Percentiles rank a stretch among this genome's conserved stretches.
phyloP scores from a whole-genome alignment of 2,329 filamentous ascomycete genomes.

The Epichloe sibirici region DNA sequence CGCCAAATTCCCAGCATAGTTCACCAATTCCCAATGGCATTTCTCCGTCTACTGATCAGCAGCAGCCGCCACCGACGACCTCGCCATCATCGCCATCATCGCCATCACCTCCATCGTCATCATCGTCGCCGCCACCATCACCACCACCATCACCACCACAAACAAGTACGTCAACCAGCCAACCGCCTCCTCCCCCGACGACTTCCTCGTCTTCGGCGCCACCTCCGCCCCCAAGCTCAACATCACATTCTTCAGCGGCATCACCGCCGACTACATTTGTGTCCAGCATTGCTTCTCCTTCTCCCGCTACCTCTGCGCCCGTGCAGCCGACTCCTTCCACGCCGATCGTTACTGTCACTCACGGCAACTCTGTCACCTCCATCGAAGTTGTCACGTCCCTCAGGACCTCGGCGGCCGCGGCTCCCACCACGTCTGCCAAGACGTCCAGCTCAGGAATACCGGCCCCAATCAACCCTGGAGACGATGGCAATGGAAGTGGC shows the following conservation, averaged over 20 bases:
- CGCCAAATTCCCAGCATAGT: not conserved
- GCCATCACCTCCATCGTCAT: not conserved
- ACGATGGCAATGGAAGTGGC: conserved; percentile 26
- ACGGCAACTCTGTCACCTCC: conserved; percentile 8
- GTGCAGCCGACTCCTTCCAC: conserved; percentile 8
- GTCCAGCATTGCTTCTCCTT: not conserved
- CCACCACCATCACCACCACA: not conserved
- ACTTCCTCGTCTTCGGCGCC: not conserved
- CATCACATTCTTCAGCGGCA: not conserved
- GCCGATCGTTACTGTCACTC: conserved; percentile 15
- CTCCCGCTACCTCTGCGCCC: conserved; percentile 8
- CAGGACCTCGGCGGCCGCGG: conserved; percentile 10
- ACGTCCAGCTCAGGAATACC: conserved; percentile 15
- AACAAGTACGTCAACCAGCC: not conserved
- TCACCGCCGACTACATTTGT: conserved; percentile 8
- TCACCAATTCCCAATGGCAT: not conserved
- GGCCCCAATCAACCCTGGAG: conserved; percentile 16
- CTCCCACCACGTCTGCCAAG: not conserved
- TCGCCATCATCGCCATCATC: not conserved
- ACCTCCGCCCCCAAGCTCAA: not conserved
- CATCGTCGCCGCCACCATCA: not conserved
- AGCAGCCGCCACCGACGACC: not conserved
- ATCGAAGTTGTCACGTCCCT: conserved; percentile 17
- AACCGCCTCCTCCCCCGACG: not conserved
- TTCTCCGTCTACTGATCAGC: not conserved